Evolutionary conservation across 257 asterid genomes (phyloP).

Genomic region (Solanum chmielewskii): DNA sequence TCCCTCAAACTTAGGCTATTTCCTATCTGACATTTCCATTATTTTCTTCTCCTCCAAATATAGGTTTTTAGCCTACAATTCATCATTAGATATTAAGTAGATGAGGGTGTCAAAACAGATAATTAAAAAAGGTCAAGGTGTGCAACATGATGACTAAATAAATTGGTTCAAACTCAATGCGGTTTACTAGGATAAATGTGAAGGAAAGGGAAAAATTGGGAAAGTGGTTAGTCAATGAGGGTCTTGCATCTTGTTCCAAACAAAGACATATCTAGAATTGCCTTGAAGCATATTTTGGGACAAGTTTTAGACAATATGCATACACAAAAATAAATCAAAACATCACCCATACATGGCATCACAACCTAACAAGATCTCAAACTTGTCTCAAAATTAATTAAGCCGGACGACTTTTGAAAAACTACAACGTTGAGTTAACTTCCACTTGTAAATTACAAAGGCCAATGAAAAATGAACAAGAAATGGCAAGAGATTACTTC

Average conservation of each 20-base stretch:
- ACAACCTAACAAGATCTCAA: not conserved
- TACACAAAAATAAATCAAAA: no score
- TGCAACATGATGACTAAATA: not conserved
- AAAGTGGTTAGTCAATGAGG: not conserved
- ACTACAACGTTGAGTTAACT: not conserved
- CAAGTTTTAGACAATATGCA: not conserved
- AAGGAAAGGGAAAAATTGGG: not conserved
- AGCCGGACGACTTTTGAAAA: not conserved
- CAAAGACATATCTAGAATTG: not conserved
- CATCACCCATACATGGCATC: not conserved
- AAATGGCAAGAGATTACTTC: not conserved
- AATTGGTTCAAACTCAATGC: not conserved
- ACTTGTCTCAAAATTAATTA: not conserved
- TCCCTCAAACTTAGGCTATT: not conserved
- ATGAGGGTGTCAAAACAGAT: not conserved
- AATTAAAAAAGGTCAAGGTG: not conserved
- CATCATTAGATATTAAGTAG: not conserved
- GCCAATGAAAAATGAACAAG: not conserved
- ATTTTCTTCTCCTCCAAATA: not conserved
- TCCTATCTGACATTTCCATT: not conserved
- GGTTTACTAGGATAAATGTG: not conserved
- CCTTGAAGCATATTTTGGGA: not conserved
- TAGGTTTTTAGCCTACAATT: not conserved
- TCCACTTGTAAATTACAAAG: not conserved
- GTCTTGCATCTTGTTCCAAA: not conserved